Conservation (phyloP, 257 asterid species). For the Forsythia viridissima region DNA sequence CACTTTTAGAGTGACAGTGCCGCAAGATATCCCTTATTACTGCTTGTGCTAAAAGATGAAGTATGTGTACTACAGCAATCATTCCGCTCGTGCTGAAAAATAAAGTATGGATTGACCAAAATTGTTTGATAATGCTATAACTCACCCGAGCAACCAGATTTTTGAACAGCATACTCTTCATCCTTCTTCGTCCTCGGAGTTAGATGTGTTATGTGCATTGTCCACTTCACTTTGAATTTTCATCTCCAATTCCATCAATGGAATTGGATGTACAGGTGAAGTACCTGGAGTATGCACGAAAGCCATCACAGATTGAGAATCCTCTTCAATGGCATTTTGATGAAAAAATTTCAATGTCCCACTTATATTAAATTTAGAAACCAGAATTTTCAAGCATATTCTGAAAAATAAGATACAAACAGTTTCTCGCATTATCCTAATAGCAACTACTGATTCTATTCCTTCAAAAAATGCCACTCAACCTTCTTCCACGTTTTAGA, state of each 20-base stretch:
- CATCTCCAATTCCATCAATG: slow-evolving; percentile 30
- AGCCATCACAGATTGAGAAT: slow-evolving; percentile 1
- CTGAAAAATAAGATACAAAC: background rate
- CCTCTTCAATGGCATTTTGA: background rate
- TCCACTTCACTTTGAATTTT: slow-evolving; percentile 21
- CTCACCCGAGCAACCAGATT: slow-evolving; percentile 17
- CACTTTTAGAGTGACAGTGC: background rate
- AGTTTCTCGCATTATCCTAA: background rate
- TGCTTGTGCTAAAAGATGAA: background rate
- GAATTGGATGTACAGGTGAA: slow-evolving; percentile 34
- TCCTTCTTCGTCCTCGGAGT: slow-evolving; percentile 39
- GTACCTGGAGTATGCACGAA: slow-evolving; percentile 28
- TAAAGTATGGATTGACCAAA: background rate
- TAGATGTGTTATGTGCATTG: slow-evolving; percentile 14
- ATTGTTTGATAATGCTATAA: background rate
- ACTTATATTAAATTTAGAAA: background rate
- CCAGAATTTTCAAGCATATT: background rate
- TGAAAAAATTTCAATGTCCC: background rate
- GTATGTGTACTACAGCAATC: background rate
- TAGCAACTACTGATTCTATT: background rate
- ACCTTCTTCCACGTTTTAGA: background rate
- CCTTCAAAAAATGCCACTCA: background rate
- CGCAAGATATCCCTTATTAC: background rate
- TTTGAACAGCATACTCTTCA: slow-evolving; percentile 17
- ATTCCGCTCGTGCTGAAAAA: background rate